Base-by-base conservation (phyloP, 164 flowering plant genomes). In the Cinnamomum chago region DNA sequence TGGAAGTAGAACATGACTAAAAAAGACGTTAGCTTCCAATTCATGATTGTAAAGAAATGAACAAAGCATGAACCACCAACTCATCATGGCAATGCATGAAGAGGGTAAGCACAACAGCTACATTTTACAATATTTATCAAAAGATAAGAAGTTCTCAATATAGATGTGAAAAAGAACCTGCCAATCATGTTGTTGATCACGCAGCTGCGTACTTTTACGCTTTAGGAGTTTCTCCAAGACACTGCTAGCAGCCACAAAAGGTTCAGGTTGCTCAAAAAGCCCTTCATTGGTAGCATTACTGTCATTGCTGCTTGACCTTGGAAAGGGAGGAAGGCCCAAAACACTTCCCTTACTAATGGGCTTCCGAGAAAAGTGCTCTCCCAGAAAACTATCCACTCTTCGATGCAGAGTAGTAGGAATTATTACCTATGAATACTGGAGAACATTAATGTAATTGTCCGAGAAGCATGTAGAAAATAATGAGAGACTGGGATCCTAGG, bases 101-200 rank as follows among this genome's bases (percentile, higher is more conserved):
- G n/a, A 55, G 20, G n/a, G 60, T 55, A 55, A 15, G n/a, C n/a
- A 55, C 60, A 18, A 55, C 47, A 40, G 47, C 60, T 27, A 71
- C 58, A 62, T 64, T 60, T 64, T 64, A 64, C 25, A 64, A 24
- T 23, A 64, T 13, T 64, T 25, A 23, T 64, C 25, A 33, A 27
- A 62, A 65, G 25, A n/a, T 13, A 14, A 58, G 52, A 30, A 35
- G 50, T 15, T 6, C 40, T 70, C 51, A 30, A 17, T 33, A 28
- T 27, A 5, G 14, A 25, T 64, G 50, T 15, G 22, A 75, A 68
- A 75, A 51, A 71, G 40, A 83, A 95, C 99, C 98, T 93, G 93
- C 99, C 99, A 93, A 68, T 84, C 80, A 70, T 77, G 84, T 72
- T 93, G 99, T 73, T 84, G 92, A 75, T 84, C 84, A 50, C 81